These are phyloP conservation scores for Gossypium longicalyx DNA, from an alignment of 345 rosid genomes.

Conservation along the genomic window DNA sequence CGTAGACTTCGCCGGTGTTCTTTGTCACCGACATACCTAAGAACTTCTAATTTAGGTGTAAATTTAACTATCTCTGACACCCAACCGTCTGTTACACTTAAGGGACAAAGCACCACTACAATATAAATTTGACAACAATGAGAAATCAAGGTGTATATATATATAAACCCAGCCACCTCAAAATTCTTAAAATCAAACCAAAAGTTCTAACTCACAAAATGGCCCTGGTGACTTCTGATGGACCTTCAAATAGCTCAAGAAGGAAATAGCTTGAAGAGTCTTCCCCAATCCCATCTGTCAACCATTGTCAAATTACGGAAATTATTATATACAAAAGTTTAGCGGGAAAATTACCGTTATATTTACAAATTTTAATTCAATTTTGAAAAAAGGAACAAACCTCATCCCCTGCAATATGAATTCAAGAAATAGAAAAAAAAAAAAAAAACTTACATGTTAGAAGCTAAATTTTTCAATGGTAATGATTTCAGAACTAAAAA, in stretches of 20 bases:
- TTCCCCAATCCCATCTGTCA: slow-evolving; percentile 90
- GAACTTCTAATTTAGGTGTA: slow-evolving; percentile 53
- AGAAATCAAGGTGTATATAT: neutral
- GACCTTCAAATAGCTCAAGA: slow-evolving; percentile 72
- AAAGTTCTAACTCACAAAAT: slow-evolving; percentile 52
- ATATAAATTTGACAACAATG: neutral
- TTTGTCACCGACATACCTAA: slow-evolving; percentile 81
- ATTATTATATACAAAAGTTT: neutral
- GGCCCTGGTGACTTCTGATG: slow-evolving; percentile 48
- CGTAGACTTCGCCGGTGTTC: slow-evolving; percentile 51
- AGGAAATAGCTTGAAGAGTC: slow-evolving; percentile 79
- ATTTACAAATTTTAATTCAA: neutral
- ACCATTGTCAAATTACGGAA: neutral
- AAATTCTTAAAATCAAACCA: slow-evolving; percentile 9
- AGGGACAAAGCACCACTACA: slow-evolving; percentile 80
- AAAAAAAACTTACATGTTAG: neutral
- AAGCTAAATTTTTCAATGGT: neutral
- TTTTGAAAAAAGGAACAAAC: slow-evolving; percentile 25
- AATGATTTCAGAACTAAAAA: neutral
- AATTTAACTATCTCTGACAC: slow-evolving; percentile 65
- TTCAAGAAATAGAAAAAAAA: slow-evolving; percentile 6
- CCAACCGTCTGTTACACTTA: slow-evolving; percentile 91
- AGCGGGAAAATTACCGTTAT: neutral
- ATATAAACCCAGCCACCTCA: neutral
- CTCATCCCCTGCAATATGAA: slow-evolving; percentile 71